A percentile compares a stretch with the other conserved stretches of the same genome.
phyloP scores from a whole-genome alignment of 768 basidiomycete genomes.

The Auricularia heimuer region DNA sequence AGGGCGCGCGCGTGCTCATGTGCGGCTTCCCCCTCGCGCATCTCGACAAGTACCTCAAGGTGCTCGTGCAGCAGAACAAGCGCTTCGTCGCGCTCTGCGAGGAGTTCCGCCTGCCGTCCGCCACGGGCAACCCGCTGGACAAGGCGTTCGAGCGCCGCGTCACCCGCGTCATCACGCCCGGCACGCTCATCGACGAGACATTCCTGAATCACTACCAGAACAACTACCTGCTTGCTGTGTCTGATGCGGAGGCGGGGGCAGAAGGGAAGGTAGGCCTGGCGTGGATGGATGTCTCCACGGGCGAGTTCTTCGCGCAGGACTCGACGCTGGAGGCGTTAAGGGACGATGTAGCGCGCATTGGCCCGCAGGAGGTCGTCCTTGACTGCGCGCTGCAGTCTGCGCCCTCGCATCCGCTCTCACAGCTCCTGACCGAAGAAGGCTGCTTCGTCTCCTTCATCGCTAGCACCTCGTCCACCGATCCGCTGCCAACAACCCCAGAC shows the following conservation, averaged over 20 bases:
- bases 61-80: conserved; percentile 71
- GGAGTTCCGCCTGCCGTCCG: conserved; percentile 55
- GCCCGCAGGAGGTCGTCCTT: conserved; percentile 76
- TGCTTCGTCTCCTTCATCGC: conserved; percentile 38
- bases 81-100: conserved; percentile 91
- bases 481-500: too few species aligned
- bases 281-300: conserved; percentile 92
- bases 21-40: conserved; percentile 85
- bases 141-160: conserved; percentile 67
- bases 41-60: conserved; percentile 78
- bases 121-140: conserved; percentile 37
- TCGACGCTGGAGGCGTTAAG: conserved; percentile 45
- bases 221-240: conserved; percentile 76
- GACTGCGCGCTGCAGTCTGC: conserved; percentile 28
- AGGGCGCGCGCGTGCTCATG: conserved; percentile 61
- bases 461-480: not conserved
- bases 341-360: conserved; percentile 75
- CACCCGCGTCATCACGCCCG: conserved; percentile 81
- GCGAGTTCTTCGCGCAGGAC: conserved; percentile 77
- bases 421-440: conserved; percentile 43
- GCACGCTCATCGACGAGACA: conserved; percentile 86
- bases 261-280: conserved; percentile 47
- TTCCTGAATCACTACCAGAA: conserved; percentile 82
- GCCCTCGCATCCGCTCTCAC: conserved; percentile 36
- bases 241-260: not conserved